A percentile compares a stretch with the other conserved stretches of the same genome.
phyloP scores from a whole-genome alignment of 305 asterid genomes.

The Solanum hybrid region DNA sequence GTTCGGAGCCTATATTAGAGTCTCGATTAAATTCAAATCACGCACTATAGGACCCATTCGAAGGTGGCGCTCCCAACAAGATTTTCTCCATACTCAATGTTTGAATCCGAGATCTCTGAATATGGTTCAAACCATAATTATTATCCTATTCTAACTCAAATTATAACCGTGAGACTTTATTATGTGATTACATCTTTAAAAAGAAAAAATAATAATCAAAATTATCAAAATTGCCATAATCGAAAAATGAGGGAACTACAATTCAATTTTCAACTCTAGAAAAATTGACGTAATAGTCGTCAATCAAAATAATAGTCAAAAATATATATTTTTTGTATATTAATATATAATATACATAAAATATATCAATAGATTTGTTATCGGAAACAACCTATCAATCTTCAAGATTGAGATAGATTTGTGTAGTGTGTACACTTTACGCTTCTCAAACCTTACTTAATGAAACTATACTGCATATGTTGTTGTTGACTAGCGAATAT shows the following conservation, averaged over 20 bases:
- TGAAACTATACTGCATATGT: neutral
- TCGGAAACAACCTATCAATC: neutral
- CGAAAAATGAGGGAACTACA: neutral
- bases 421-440: neutral
- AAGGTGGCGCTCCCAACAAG: neutral
- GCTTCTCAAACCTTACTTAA: neutral
- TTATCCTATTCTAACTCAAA: neutral
- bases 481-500: neutral
- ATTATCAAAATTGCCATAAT: neutral
- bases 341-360: neutral
- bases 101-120: neutral
- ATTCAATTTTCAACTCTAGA: neutral
- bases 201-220: neutral
- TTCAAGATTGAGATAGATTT: neutral
- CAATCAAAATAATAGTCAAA: neutral
- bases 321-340: neutral
- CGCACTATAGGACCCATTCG: neutral
- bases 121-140: neutral
- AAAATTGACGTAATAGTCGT: neutral
- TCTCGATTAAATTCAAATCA: no score
- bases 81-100: neutral
- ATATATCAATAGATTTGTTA: neutral
- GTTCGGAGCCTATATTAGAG: no score
- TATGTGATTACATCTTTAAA: neutral
- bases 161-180: neutral